Percentiles rank a stretch among this genome's conserved stretches.
Conservation (phyloP, 768 basidiomycete species). For the Tricholoma flavovirens region DNA sequence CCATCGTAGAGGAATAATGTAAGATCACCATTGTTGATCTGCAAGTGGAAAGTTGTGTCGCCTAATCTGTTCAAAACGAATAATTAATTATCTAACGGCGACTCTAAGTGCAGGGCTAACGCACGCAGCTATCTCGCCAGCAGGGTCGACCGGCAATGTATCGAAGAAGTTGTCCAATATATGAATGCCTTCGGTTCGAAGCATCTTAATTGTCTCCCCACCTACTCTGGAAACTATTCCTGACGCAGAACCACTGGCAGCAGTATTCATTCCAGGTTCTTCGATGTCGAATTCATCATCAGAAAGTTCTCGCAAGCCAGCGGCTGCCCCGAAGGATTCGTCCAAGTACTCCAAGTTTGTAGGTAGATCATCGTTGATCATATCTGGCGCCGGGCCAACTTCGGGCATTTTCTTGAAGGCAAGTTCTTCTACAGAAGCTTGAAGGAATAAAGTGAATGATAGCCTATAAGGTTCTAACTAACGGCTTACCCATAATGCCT, state of each 20-base stretch:
- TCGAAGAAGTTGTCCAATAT: conserved; percentile 73
- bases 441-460: neutral
- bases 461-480: neutral
- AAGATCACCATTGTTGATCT: conserved; percentile 56
- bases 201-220: conserved; percentile 82
- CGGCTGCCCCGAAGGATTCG: conserved; percentile 71
- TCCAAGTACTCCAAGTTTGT: conserved; percentile 86
- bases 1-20: conserved; percentile 82
- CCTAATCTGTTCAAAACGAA: conserved; percentile 27
- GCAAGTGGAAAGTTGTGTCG: conserved; percentile 46
- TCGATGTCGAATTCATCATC: conserved; percentile 64
- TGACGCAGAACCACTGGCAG: conserved; percentile 23
- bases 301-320: conserved; percentile 63
- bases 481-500: conserved; percentile 33
- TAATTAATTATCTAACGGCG: conserved; percentile 4
- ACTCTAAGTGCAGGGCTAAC: conserved; percentile 13
- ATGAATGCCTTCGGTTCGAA: conserved; percentile 58
- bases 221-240: conserved; percentile 57
- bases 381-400: conserved; percentile 74
- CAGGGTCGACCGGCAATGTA: conserved; percentile 50
- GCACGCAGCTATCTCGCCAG: conserved; percentile 43
- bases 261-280: conserved; percentile 20
- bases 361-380: conserved; percentile 89
- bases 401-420: conserved; percentile 76
- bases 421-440: conserved; percentile 75